A percentile compares a stretch with the other conserved stretches of the same genome.
These are phyloP conservation scores for Hyaloperonospora arabidopsidis DNA, from an alignment of 352 stramenopile genomes.

Conservation along the genomic window DNA sequence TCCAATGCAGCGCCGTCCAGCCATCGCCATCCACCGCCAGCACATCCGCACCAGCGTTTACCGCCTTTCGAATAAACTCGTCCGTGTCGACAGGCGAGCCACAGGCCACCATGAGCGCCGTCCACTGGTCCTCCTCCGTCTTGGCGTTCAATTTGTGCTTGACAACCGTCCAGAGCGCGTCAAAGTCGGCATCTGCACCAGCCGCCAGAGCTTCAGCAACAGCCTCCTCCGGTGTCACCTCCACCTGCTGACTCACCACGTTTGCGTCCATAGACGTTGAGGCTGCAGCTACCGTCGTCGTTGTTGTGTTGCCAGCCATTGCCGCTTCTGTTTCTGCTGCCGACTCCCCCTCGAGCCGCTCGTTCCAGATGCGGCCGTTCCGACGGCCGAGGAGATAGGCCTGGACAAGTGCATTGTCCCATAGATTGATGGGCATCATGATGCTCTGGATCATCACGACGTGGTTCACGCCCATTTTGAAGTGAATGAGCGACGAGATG, in stretches of 20 bases:
- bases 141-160: slow-evolving; percentile 60
- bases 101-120: slow-evolving; percentile 77
- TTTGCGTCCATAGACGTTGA: slow-evolving; percentile 9
- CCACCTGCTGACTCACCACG: slow-evolving; percentile 28
- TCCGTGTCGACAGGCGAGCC: slow-evolving; percentile 73
- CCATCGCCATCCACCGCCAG: slow-evolving; percentile 63
- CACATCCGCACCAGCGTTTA: slow-evolving; percentile 51
- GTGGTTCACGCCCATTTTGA: slow-evolving; percentile 83
- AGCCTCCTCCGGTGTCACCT: slow-evolving; percentile 39
- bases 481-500: slow-evolving; percentile 76
- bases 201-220: slow-evolving; percentile 55
- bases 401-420: slow-evolving; percentile 72
- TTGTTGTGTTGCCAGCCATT: slow-evolving; percentile 8
- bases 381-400: slow-evolving; percentile 61
- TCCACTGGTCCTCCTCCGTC: slow-evolving; percentile 71
- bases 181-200: slow-evolving; percentile 67
- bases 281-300: slow-evolving; percentile 4
- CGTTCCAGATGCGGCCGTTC: slow-evolving; percentile 68
- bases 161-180: slow-evolving; percentile 47
- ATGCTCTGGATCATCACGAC: slow-evolving; percentile 82
- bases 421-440: slow-evolving; percentile 81
- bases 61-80: slow-evolving; percentile 63
- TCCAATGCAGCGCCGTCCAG: slow-evolving; percentile 81
- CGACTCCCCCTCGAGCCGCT: slow-evolving; percentile 68
- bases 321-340: slow-evolving; percentile 41